Percentiles rank a stretch among this genome's conserved stretches.
These are phyloP conservation scores for Falciphora oryzae DNA, from an alignment of 2,329 filamentous ascomycete species.

Conservation along the genomic window DNA sequence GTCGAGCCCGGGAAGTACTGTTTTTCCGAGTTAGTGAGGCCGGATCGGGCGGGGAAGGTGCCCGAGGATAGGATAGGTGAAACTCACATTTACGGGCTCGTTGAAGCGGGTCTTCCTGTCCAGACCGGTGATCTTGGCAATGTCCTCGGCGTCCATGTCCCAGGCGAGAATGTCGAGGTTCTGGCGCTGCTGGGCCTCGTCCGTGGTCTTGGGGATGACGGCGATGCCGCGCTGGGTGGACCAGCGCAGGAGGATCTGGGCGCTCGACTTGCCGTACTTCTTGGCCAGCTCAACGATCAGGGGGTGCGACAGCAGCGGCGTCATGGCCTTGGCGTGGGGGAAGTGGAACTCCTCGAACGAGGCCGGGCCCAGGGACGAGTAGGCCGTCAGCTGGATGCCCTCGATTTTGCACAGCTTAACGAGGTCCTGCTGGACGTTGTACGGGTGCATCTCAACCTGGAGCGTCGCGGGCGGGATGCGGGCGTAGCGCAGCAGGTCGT, in stretches of 20 bases:
- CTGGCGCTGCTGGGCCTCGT: slow-evolving; percentile 40
- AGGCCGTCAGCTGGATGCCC: slow-evolving; percentile 71
- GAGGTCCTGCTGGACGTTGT: slow-evolving; percentile 70
- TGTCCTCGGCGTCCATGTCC: slow-evolving; percentile 46
- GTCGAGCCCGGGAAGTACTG: slow-evolving; percentile 51
- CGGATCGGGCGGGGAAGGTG: background rate
- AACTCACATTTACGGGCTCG: slow-evolving; percentile 36
- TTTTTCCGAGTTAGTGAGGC: background rate
- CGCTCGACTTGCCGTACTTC: slow-evolving; percentile 66
- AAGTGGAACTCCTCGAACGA: slow-evolving; percentile 74
- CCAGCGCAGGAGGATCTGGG: slow-evolving; percentile 82
- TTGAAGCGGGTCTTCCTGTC: slow-evolving; percentile 55
- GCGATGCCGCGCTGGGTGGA: slow-evolving; percentile 75
- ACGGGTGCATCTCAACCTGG: slow-evolving; percentile 88
- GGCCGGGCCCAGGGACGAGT: slow-evolving; percentile 77
- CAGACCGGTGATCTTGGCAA: slow-evolving; percentile 49
- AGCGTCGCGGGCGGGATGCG: slow-evolving; percentile 68
- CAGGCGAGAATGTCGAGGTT: slow-evolving; percentile 53
- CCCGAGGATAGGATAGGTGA: background rate
- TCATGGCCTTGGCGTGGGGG: slow-evolving; percentile 58
- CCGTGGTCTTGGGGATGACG: slow-evolving; percentile 68
- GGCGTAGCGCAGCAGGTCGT: slow-evolving; percentile 75
- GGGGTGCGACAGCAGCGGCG: slow-evolving; percentile 65
- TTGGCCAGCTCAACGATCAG: slow-evolving; percentile 58
- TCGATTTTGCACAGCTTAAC: slow-evolving; percentile 63